A percentile compares a stretch with the other conserved stretches of the same genome.
Evolutionary conservation across 2,329 filamentous ascomycete species (phyloP).

Genomic region (Westerdykella ornata): DNA sequence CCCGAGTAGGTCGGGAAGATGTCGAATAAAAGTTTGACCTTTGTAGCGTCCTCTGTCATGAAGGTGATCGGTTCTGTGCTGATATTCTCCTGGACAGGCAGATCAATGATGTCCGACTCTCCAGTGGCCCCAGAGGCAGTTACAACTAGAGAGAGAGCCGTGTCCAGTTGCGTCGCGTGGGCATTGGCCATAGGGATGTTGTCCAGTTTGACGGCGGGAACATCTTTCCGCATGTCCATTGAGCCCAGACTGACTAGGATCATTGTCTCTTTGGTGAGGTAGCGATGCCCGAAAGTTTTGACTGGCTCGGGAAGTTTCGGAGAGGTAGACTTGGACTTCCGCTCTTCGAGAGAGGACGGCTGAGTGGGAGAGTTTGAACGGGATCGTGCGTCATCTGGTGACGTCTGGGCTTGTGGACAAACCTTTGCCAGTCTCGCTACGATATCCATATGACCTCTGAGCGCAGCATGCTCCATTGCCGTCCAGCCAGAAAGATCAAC

Average conservation of each 20-base stretch:
- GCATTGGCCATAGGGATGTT: constrained; percentile 80
- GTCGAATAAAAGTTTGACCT: constrained; percentile 88
- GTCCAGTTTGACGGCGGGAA: constrained; percentile 77
- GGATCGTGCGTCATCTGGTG: constrained; percentile 21
- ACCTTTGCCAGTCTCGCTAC: constrained; percentile 61
- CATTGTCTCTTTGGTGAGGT: constrained; percentile 81
- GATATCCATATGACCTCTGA: constrained; percentile 81
- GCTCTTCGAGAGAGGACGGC: constrained; percentile 51
- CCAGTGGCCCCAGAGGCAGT: constrained; percentile 78
- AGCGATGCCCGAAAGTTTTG: constrained; percentile 93
- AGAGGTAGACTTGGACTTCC: constrained; percentile 32
- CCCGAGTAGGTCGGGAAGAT: constrained; percentile 94
- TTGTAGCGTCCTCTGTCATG: constrained; percentile 65
- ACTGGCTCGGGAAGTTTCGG: constrained; percentile 64
- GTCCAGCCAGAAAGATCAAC: constrained; percentile 89
- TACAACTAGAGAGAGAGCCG: constrained; percentile 83
- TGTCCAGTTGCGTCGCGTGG: constrained; percentile 89
- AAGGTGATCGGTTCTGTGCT: constrained; percentile 91
- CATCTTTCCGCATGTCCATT: constrained; percentile 82
- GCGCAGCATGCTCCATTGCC: constrained; percentile 82
- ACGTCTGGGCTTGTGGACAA: constrained; percentile 35
- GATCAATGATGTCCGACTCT: constrained; percentile 81
- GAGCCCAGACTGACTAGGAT: constrained; percentile 88
- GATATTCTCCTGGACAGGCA: constrained; percentile 90
- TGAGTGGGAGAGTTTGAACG: constrained; percentile 44